Percentiles rank a stretch among this genome's conserved stretches.
phyloP scores from a whole-genome alignment of 2,329 filamentous ascomycete species.

The Talaromyces sp. region DNA sequence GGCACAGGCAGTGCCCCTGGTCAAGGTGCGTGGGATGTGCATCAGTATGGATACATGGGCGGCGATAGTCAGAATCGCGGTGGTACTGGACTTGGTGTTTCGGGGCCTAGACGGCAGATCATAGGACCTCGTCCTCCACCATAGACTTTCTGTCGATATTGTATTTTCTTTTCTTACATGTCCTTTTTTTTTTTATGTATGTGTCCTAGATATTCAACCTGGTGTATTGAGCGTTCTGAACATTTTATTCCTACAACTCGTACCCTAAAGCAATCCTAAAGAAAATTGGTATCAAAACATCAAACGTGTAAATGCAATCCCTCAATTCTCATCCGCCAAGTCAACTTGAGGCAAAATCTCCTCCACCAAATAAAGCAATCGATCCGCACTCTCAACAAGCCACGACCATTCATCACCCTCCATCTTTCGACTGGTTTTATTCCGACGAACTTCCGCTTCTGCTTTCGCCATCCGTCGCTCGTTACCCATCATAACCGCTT shows the following conservation, averaged over 20 bases:
- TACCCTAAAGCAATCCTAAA: not conserved
- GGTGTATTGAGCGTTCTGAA: slow-evolving; percentile 3
- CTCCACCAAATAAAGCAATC: slow-evolving; percentile 37
- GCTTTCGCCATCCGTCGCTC: slow-evolving; percentile 47
- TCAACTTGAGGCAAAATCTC: slow-evolving; percentile 24
- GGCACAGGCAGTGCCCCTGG: slow-evolving; percentile 49
- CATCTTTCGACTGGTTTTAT: slow-evolving; percentile 35
- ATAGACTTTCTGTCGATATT: slow-evolving; percentile 21
- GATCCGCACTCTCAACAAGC: slow-evolving; percentile 41
- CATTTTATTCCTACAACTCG: not conserved
- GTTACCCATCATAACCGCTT: slow-evolving; percentile 54
- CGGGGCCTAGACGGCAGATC: slow-evolving; percentile 58
- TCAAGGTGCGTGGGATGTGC: slow-evolving; percentile 56
- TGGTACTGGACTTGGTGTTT: slow-evolving; percentile 50
- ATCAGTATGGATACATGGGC: slow-evolving; percentile 63
- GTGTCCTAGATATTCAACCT: slow-evolving; percentile 3
- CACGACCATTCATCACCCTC: slow-evolving; percentile 37
- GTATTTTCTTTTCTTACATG: not conserved
- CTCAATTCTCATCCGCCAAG: slow-evolving; percentile 1
- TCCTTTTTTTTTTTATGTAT: slow-evolving; percentile 1
- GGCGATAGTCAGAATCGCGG: slow-evolving; percentile 60
- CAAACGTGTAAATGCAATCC: not conserved
- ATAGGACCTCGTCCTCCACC: slow-evolving; percentile 57
- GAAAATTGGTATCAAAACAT: not conserved
- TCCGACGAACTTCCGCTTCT: slow-evolving; percentile 44